A percentile compares a stretch with the other conserved stretches of the same genome.
phyloP scores from a whole-genome alignment of 2,329 filamentous ascomycete genomes.

The Stachybotrys elegans region DNA sequence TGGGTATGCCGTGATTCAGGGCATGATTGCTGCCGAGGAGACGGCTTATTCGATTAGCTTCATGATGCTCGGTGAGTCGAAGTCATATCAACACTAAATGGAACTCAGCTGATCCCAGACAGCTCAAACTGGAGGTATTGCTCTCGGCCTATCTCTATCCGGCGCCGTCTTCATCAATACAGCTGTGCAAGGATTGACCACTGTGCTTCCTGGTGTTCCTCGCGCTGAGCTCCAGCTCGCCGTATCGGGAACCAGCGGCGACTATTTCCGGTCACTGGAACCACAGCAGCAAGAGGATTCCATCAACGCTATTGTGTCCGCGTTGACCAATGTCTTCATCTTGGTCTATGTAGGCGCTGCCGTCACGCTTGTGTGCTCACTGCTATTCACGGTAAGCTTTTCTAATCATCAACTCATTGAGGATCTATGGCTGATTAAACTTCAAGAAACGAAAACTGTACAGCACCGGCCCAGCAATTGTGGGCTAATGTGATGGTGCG shows the following conservation, averaged over 20 bases:
- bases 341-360: slow-evolving; percentile 32
- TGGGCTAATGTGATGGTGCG: too few species aligned
- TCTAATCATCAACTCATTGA: too few species aligned
- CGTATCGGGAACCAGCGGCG: slow-evolving; percentile 12
- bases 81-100: background rate
- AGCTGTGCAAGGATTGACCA: slow-evolving; percentile 17
- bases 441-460: slow-evolving; percentile 1
- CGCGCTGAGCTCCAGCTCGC: slow-evolving; percentile 16
- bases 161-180: slow-evolving; percentile 25
- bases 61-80: slow-evolving; percentile 17
- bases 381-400: slow-evolving; percentile 3
- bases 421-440: background rate
- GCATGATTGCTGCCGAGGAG: slow-evolving; percentile 20
- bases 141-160: slow-evolving; percentile 1
- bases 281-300: slow-evolving; percentile 12
- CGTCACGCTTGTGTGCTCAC: slow-evolving; percentile 19
- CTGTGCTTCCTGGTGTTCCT: slow-evolving; percentile 15
- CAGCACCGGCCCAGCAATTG: background rate
- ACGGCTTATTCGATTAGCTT: slow-evolving; percentile 25
- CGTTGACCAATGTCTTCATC: slow-evolving; percentile 10
- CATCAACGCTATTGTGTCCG: slow-evolving; percentile 18
- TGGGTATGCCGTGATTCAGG: slow-evolving; percentile 26
- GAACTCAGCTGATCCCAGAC: background rate
- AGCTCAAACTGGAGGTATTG: slow-evolving; percentile 3
- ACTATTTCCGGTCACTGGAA: slow-evolving; percentile 8